phyloP scores from a whole-genome alignment of 2,329 filamentous ascomycete species.

The Phoma herbarum region DNA sequence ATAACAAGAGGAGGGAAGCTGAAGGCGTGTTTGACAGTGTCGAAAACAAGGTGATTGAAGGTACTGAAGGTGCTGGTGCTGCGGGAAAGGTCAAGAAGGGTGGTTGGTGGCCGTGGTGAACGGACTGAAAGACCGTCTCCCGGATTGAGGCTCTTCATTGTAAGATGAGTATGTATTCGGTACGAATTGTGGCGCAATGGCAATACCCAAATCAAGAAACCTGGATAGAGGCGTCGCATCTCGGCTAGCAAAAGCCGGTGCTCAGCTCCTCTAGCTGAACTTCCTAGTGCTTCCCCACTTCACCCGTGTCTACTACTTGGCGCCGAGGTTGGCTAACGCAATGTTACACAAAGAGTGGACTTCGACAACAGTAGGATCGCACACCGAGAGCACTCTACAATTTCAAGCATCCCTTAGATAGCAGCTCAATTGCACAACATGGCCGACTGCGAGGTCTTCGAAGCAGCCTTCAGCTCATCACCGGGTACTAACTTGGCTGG shows the following conservation, averaged over 20 bases:
- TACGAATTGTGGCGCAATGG: not conserved
- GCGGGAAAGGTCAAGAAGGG: slow-evolving; percentile 29
- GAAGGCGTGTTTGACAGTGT: slow-evolving; percentile 20
- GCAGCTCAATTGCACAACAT: too few species aligned
- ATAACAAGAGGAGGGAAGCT: slow-evolving; percentile 24
- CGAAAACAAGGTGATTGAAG: slow-evolving; percentile 27
- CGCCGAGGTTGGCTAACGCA: not conserved
- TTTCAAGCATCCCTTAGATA: too few species aligned
- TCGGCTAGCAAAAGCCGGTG: not conserved
- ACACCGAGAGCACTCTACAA: not conserved
- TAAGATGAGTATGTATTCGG: not conserved
- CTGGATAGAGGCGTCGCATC: not conserved
- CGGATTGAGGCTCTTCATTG: not conserved
- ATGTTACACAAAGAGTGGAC: not conserved
- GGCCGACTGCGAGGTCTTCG: slow-evolving; percentile 13
- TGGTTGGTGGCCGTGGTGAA: slow-evolving; percentile 41
- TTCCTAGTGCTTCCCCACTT: not conserved
- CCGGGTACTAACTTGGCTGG: slow-evolving; percentile 4
- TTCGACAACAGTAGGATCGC: not conserved
- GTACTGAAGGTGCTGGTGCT: slow-evolving; percentile 23
- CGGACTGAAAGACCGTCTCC: not conserved
- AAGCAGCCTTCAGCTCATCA: not conserved
- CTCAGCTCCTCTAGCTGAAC: not conserved
- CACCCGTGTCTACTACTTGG: not conserved
- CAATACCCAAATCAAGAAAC: slow-evolving; percentile 4